A percentile compares a stretch with the other conserved stretches of the same genome.
Evolutionary conservation across 192 early-diverging fungal species (phyloP).

Genomic region (Podila epicladia): DNA sequence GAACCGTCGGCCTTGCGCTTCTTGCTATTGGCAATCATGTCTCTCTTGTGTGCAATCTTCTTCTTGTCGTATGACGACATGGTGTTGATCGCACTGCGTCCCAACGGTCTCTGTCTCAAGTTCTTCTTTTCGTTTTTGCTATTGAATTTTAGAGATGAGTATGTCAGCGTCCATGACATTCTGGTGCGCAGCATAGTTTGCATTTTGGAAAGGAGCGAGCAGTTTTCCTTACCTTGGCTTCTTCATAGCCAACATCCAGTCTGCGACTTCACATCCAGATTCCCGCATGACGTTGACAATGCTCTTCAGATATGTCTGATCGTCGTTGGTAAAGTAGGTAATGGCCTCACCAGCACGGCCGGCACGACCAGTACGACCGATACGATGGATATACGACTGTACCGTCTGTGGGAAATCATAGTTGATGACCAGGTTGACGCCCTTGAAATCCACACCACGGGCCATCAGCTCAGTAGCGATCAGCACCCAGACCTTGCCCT

Average conservation of each 20-base stretch:
- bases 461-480: slow-evolving; percentile 98
- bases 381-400: slow-evolving; percentile 95
- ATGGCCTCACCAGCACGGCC: slow-evolving; percentile 89
- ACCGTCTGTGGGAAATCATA: slow-evolving; percentile 97
- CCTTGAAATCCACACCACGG: slow-evolving; percentile 99
- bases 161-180: not conserved
- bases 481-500: slow-evolving; percentile 93
- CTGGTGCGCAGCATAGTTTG: too few species aligned
- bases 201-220: too few species aligned
- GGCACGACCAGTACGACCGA: slow-evolving; percentile 98
- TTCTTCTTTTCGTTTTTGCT: slow-evolving; percentile 73
- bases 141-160: not conserved
- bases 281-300: slow-evolving; percentile 98
- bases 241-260: slow-evolving; percentile 96
- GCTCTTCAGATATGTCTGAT: slow-evolving; percentile 87
- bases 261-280: slow-evolving; percentile 94
- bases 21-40: slow-evolving; percentile 53
- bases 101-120: slow-evolving; percentile 76
- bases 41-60: slow-evolving; percentile 73
- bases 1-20: slow-evolving; percentile 37
- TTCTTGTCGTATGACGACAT: slow-evolving; percentile 79
- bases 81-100: slow-evolving; percentile 81
- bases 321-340: slow-evolving; percentile 96
- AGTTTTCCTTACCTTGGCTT: slow-evolving; percentile 67
- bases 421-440: slow-evolving; percentile 97